phyloP scores from a whole-genome alignment of 202 grass and related monocot species.

The Sporobolus alterniflorus region DNA sequence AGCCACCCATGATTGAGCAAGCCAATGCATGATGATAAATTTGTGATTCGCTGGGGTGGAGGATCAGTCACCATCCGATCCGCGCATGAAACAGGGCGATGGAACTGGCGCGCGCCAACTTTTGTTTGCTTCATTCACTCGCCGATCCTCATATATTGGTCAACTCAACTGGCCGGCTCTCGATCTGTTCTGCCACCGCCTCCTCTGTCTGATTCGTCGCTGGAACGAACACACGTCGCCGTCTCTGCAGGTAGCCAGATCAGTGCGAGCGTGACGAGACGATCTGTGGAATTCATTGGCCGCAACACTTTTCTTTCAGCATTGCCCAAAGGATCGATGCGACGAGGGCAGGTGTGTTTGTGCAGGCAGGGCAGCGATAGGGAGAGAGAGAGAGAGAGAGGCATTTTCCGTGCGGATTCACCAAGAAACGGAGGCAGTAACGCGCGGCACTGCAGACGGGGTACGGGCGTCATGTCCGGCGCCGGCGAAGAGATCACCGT shows the following conservation, averaged over 20 bases:
- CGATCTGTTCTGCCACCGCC: not conserved
- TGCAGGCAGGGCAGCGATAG: not conserved
- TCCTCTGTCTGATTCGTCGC: not conserved
- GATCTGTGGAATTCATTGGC: not conserved
- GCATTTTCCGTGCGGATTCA: not conserved
- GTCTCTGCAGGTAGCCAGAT: not conserved
- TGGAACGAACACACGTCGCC: not conserved
- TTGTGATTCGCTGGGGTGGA: not conserved
- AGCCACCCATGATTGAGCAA: not conserved
- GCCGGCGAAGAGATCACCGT: not conserved
- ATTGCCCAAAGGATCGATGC: not conserved
- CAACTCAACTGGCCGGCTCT: not conserved
- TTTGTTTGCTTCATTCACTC: not conserved
- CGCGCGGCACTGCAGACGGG: too few species aligned
- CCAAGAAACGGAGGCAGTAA: conserved; percentile 8
- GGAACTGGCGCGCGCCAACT: not conserved
- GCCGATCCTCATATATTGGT: not conserved
- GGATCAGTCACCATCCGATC: not conserved
- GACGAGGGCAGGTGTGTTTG: not conserved
- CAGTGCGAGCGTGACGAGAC: not conserved
- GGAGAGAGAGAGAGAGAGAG: too few species aligned
- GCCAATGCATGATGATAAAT: not conserved
- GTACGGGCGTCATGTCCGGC: not conserved
- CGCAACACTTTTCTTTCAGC: not conserved
- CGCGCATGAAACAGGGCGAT: not conserved